Percentiles rank a stretch among this genome's conserved stretches.
These are phyloP conservation scores for Hypomyces perniciosus DNA, from an alignment of 2,329 filamentous ascomycete genomes.

Conservation along the genomic window DNA sequence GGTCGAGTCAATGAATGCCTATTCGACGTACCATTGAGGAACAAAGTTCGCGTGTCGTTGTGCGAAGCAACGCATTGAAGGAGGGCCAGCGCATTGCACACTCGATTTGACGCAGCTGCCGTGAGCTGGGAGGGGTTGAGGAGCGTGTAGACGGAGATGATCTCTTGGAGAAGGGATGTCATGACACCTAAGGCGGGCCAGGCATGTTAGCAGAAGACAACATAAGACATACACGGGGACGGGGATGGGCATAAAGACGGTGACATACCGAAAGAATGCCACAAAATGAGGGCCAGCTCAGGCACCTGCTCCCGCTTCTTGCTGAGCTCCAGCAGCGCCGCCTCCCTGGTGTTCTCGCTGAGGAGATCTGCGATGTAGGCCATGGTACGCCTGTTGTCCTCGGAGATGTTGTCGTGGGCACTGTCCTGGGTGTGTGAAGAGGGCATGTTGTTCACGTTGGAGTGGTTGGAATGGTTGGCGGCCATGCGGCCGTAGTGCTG, in stretches of 20 bases:
- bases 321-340: conserved; percentile 87
- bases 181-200: conserved; percentile 66
- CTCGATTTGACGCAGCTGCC: conserved; percentile 91
- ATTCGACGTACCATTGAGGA: conserved; percentile 69
- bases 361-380: conserved; percentile 88
- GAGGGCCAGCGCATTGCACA: conserved; percentile 93
- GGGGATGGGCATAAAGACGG: background rate
- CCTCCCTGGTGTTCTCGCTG: conserved; percentile 80
- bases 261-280: conserved; percentile 90
- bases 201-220: background rate
- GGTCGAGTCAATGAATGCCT: background rate
- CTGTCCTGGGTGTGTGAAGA: conserved; percentile 48
- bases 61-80: conserved; percentile 96
- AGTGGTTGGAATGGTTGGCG: conserved; percentile 54
- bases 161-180: conserved; percentile 95
- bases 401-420: conserved; percentile 64
- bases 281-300: conserved; percentile 89
- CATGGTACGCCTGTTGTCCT: conserved; percentile 90
- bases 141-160: conserved; percentile 96
- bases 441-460: conserved; percentile 39
- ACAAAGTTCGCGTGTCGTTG: conserved; percentile 89
- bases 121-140: conserved; percentile 96
- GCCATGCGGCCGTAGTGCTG: conserved; percentile 71
- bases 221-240: conserved; percentile 9
- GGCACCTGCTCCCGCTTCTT: conserved; percentile 99